A percentile compares a stretch with the other conserved stretches of the same genome.
These are phyloP conservation scores for Kalanchoe fedtschenkoi DNA, from an alignment of 164 flowering plant genomes.

Conservation along the genomic window DNA sequence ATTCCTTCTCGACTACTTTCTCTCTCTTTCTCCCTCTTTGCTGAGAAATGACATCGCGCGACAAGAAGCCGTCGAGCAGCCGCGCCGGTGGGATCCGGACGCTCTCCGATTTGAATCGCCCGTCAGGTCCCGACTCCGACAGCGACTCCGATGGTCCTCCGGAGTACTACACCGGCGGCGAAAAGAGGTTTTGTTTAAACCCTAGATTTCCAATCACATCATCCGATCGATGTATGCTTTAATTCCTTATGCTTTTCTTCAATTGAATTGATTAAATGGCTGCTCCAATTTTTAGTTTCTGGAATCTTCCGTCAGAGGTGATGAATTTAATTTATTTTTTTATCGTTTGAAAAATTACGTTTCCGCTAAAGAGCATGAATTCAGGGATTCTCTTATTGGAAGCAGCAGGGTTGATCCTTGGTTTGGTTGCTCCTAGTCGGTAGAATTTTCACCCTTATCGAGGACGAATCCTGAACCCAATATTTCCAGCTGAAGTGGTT, in stretches of 20 bases:
- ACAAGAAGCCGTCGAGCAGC: conserved; percentile 55
- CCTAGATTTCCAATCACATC: background rate
- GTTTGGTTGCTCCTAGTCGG: too few species aligned
- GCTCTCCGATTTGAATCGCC: conserved; percentile 70
- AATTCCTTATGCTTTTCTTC: background rate
- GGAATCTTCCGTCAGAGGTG: background rate
- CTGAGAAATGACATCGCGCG: conserved; percentile 46
- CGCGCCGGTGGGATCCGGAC: conserved; percentile 61
- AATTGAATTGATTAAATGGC: background rate
- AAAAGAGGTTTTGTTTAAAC: conserved; percentile 49
- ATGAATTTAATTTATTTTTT: background rate
- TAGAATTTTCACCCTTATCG: too few species aligned
- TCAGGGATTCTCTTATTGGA: too few species aligned
- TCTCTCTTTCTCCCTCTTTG: too few species aligned
- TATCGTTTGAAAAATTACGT: too few species aligned
- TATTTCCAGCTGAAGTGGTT: too few species aligned
- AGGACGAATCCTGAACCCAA: too few species aligned
- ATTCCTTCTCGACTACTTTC: too few species aligned
- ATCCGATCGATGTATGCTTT: background rate
- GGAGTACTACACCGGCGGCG: conserved; percentile 91
- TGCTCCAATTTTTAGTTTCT: background rate
- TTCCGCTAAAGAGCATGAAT: too few species aligned
- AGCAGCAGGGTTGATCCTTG: too few species aligned
- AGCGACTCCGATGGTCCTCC: conserved; percentile 70
- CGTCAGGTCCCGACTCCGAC: conserved; percentile 48